Percentiles rank a stretch among this genome's conserved stretches.
These are phyloP conservation scores for Xerocomus brunneocitrinus DNA, from an alignment of 768 basidiomycete species.

Conservation along the genomic window DNA sequence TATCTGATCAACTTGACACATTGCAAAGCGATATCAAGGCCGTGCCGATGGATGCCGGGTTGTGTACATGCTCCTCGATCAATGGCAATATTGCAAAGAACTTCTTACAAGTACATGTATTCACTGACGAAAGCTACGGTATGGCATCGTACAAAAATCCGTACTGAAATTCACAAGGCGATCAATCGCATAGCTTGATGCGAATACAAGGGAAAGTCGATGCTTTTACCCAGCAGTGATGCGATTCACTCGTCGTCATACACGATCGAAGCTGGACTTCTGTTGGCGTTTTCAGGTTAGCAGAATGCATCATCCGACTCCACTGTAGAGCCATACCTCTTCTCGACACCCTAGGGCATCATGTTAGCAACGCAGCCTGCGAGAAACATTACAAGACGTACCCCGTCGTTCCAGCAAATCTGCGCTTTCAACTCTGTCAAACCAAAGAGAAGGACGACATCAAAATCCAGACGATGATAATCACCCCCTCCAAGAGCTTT, in stretches of 20 bases:
- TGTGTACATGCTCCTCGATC: too few species aligned
- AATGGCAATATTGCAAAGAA: too few species aligned
- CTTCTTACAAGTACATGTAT: too few species aligned
- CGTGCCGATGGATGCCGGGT: too few species aligned
- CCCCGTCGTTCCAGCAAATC: constrained; percentile 37
- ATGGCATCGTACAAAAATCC: too few species aligned
- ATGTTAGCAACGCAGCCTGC: too few species aligned
- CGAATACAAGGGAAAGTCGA: too few species aligned
- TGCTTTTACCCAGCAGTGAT: background rate
- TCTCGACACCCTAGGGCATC: background rate
- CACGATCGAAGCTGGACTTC: constrained; percentile 2
- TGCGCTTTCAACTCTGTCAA: constrained; percentile 44
- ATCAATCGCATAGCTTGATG: too few species aligned
- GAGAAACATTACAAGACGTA: background rate
- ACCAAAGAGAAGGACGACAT: constrained; percentile 39
- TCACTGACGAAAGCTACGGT: too few species aligned
- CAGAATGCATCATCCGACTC: background rate
- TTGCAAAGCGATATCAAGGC: too few species aligned
- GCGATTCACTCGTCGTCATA: background rate
- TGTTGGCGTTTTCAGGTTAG: background rate
- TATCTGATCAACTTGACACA: too few species aligned
- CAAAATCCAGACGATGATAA: constrained; percentile 22
- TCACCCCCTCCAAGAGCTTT: background rate
- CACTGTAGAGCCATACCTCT: background rate
- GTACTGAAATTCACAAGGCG: too few species aligned